Base-by-base conservation (phyloP, 306 rosid species). In the Dalbergia cultrata region DNA sequence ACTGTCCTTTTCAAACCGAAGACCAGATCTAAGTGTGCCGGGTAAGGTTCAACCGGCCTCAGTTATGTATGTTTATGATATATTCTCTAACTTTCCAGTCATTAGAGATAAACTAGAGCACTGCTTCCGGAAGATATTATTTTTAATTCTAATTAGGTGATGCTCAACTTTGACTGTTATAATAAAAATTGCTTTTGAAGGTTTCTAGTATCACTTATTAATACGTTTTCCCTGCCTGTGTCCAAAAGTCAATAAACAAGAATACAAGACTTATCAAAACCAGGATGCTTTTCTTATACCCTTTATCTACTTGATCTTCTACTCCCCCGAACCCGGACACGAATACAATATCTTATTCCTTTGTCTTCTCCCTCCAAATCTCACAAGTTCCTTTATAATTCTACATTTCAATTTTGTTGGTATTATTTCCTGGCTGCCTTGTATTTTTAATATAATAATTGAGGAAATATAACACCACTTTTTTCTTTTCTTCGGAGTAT, bases 231-330 rank as follows among this genome's bases (percentile, higher is more conserved):
- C 31, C 74, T 18, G n/a, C 54, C 67, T 41, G n/a, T 43, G 33
- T 13, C 13, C 4, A 7, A 10, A 44, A n/a, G 72, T 17, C 11
- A 50, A 50, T 70, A 3, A 49, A 31, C 56, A 67, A 7, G 47
- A 7, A 8, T 43, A 9, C 47, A 8, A 43, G 34, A 67, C 53
- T 45, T 21, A 13, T 45, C 18, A 26, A 54, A 35, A 57, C 47
- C 50, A 72, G 39, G 13, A 6, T 58, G 4, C 14, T 34, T 72
- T n/a, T 54, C 13, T 5, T 54, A 34, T 44, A 45, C 45, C 37
- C 58, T 52, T 71, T 71, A 16, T 73, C 77, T 45, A 59, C 63
- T 57, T 21, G 63, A 26, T 57, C 63, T 2, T 54, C 60, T 54
- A 14, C 8, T 1, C 50, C 50, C 50, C 50, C 13, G 12, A 7